phyloP scores from a whole-genome alignment of 2,329 filamentous ascomycete genomes.

The Lasiodiplodia hormozganensis region DNA sequence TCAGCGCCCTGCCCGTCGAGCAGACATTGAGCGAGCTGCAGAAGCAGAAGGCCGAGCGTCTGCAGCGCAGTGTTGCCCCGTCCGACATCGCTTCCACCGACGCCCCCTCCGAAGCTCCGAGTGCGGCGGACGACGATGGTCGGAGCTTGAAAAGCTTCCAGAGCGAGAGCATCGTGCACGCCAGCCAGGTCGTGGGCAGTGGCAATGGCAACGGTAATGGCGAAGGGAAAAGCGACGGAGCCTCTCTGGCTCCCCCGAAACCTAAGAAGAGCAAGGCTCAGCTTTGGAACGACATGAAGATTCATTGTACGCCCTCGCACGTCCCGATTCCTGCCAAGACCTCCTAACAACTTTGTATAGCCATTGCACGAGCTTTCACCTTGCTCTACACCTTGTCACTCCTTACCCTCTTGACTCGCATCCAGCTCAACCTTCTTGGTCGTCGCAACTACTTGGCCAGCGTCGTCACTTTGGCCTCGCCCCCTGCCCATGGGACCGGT shows the following conservation, averaged over 20 bases:
- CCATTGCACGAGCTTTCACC: constrained; percentile 89
- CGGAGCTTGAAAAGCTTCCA: constrained; percentile 77
- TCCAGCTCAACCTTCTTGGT: constrained; percentile 95
- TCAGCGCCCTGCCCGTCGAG: constrained; percentile 88
- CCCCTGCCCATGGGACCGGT: constrained; percentile 68
- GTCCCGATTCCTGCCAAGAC: neutral
- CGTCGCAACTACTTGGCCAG: constrained; percentile 95
- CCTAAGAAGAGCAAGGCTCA: constrained; percentile 86
- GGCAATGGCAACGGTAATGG: constrained; percentile 50
- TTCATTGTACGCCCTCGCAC: constrained; percentile 72
- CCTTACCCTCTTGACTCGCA: constrained; percentile 87
- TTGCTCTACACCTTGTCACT: constrained; percentile 90
- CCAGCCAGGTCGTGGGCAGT: constrained; percentile 72
- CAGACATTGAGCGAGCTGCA: constrained; percentile 92
- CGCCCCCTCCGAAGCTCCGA: constrained; percentile 33
- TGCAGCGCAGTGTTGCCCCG: constrained; percentile 64
- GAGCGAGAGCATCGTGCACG: constrained; percentile 83
- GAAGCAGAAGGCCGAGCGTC: constrained; percentile 82
- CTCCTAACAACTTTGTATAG: constrained; percentile 53
- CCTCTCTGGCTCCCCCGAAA: constrained; percentile 50
- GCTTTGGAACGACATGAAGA: constrained; percentile 97
- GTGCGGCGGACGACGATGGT: constrained; percentile 73
- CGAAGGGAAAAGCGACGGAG: constrained; percentile 51
- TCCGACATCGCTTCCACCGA: constrained; percentile 66
- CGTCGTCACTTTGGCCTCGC: constrained; percentile 87